Evolutionary conservation across 169 alveolate species (phyloP), one percentile per base, ranked within the genome.

Genomic region (Eimeria sp.): DNA sequence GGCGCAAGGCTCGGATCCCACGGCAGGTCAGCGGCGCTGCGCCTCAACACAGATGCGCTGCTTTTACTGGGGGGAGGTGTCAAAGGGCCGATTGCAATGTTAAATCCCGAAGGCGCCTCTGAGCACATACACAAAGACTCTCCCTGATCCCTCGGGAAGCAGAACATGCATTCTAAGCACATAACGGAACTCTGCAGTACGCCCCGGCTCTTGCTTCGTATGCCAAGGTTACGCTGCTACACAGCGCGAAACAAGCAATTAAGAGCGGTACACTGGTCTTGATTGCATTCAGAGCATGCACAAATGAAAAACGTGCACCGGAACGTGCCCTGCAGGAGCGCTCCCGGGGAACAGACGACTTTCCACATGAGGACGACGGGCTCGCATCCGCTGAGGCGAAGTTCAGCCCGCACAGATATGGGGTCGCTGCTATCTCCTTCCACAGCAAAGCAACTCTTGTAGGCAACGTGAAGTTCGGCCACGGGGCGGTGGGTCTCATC

Each of bases 401-500:
- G 80, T 30, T 86, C 93, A 30, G 93, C 93, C 34, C 93, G 43
- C 9, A 86, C 93, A 72, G 93, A 40, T 0, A 86, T 86, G 34
- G 93, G 93, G 61, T 86, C 93, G 65, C 58, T 86, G 45, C 67
- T 47, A 40, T 86, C 65, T 5, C 93, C 80, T 63, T 72, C 93
- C 14, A 86, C 93, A 25, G 93, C 45, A 86, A 86, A 86, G 45
- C 93, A 86, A 49, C 93, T 86, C 43, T 86, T 86, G 82, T 86
- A 86, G 34, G 27, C 93, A 45, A 93, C 54, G 67, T 93, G 92
- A 22, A 93, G 80, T 65, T 93, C 96, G 2, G 96, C 96, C 6
- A 93, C 90, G 3, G 96, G 96, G 27, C 96, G 96, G 88, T 93
- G 96, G 78, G 43, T 80, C 30, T 82, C 89, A 45, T 93, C 96